Evolutionary conservation across 352 stramenopile species (phyloP).

Genomic region (Phytopythium aichiense): DNA sequence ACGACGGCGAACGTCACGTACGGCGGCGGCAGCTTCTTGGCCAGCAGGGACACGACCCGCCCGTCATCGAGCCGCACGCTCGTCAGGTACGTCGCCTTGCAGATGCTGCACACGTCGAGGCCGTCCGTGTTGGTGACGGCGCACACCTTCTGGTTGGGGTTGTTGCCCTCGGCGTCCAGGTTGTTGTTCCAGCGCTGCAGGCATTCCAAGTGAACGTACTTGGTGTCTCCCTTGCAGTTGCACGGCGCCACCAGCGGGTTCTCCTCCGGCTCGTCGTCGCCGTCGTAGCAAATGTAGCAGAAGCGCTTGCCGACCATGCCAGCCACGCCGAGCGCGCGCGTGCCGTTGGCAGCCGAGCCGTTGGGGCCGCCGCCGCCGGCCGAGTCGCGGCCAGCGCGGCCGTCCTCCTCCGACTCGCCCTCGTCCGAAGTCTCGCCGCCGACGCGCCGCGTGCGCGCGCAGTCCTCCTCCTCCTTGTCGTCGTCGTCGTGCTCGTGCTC

Average conservation of each 20-base stretch:
- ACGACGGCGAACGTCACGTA: conserved; percentile 92
- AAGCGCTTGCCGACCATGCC: conserved; percentile 51
- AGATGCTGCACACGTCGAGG: conserved; percentile 88
- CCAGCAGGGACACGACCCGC: conserved; percentile 79
- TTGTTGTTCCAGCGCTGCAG: conserved; percentile 92
- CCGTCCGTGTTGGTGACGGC: conserved; percentile 88
- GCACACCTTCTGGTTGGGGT: conserved; percentile 86
- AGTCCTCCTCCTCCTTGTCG: conserved; percentile 26
- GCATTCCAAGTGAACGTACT: conserved; percentile 91
- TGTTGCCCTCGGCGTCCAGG: conserved; percentile 65
- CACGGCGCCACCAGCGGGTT: conserved; percentile 90
- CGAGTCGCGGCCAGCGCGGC: conserved; percentile 19
- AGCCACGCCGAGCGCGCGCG: conserved; percentile 39
- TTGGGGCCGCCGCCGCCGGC: conserved; percentile 10
- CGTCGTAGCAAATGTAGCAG: conserved; percentile 94
- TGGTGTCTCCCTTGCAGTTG: conserved; percentile 90
- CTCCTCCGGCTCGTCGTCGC: conserved; percentile 74
- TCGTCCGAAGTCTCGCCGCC: conserved; percentile 72
- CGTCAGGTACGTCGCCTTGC: conserved; percentile 89
- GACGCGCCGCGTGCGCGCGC: conserved; percentile 18
- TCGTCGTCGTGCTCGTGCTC: conserved; percentile 21
- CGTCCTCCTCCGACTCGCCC: conserved; percentile 74
- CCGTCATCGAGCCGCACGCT: conserved; percentile 86
- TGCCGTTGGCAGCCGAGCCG: conserved; percentile 10
- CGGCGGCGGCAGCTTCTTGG: conserved; percentile 81